Base-by-base conservation (phyloP, 1,139 yeast genomes). In the Candida mesenterica region DNA sequence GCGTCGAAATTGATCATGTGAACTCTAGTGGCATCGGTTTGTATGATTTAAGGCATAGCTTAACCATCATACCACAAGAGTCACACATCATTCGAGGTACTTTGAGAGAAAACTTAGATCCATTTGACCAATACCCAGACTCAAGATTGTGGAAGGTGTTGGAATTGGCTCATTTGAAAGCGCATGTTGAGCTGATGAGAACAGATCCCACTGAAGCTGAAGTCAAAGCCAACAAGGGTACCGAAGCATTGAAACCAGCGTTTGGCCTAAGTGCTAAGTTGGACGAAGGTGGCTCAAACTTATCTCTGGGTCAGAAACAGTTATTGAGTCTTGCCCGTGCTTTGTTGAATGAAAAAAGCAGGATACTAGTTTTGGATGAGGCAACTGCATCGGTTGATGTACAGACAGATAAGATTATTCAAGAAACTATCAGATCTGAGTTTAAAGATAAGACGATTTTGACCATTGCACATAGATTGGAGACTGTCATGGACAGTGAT, bases 331-430 rank as follows among this genome's bases (percentile, higher is more conserved):
- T 65, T 28, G 68, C 68, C 1, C 50, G 71, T 43, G 65, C 68
- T 0, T 53, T 65, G 28, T 52, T 62, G 32, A 62, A 61, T 31
- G 53, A 56, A 19, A 49, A 54, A 16, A 56, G 66, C 0, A 59
- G 53, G 30, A 55, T 65, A 15, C 53, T 65, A 33, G 56, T 65
- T 27, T 49, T 64, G 30, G 68, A 62, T 42, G 69, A 63, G 41
- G 68, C 68, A 6, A 62, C 68, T 4, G 67, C 68, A 9, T 59
- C 68, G 3, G 67, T 63, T 16, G 68, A 63, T 46, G 65, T 60
- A 4, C 59, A 61, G 41, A 62, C 68, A 1, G 69, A 62, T 42
- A 57, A 58, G 36, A 52, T 62, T 31, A 60, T 63, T 20, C 68
- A 63, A 41, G 53, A 56, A 18, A 62, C 68, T 1, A 62, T 62